These are phyloP conservation scores for Trichaptum fuscoviolaceum DNA, from an alignment of 768 basidiomycete species.

Conservation along the genomic window DNA sequence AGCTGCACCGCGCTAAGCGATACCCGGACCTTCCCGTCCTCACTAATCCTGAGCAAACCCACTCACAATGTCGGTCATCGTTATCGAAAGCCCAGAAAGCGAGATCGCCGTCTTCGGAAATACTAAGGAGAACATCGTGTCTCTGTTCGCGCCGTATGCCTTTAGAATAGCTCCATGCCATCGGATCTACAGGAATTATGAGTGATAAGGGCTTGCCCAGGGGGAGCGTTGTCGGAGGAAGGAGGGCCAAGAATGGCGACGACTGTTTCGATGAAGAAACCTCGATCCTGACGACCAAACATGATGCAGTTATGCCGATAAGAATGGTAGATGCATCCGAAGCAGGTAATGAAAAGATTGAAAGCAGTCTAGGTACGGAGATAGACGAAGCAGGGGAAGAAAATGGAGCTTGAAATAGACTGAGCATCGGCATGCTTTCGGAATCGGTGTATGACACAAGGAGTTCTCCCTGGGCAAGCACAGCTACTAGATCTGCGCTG, in stretches of 20 bases:
- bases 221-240: conserved; percentile 50
- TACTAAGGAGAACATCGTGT: conserved; percentile 74
- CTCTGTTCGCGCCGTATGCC: conserved; percentile 9
- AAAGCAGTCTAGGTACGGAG: conserved; percentile 46
- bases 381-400: conserved; percentile 25
- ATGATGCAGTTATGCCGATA: conserved; percentile 60
- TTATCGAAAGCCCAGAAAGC: conserved; percentile 59
- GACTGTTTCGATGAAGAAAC: conserved; percentile 26
- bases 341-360: conserved; percentile 64
- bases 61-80: conserved; percentile 22
- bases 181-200: conserved; percentile 80
- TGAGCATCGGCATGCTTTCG: conserved; percentile 45
- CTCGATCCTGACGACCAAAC: conserved; percentile 54
- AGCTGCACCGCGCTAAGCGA: conserved; percentile 76
- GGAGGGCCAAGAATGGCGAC: conserved; percentile 36
- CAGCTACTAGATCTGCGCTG: conserved; percentile 61
- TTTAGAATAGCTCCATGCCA: conserved; percentile 62
- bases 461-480: conserved; percentile 54
- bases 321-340: conserved; percentile 47
- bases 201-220: conserved; percentile 34
- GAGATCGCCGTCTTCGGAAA: conserved; percentile 72
- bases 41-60: conserved; percentile 71
- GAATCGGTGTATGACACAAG: conserved; percentile 55
- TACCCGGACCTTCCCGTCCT: conserved; percentile 64
- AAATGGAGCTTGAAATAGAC: conserved; percentile 15